Base-by-base conservation (phyloP, 768 basidiomycete genomes). In the Suillus hirtellus region DNA sequence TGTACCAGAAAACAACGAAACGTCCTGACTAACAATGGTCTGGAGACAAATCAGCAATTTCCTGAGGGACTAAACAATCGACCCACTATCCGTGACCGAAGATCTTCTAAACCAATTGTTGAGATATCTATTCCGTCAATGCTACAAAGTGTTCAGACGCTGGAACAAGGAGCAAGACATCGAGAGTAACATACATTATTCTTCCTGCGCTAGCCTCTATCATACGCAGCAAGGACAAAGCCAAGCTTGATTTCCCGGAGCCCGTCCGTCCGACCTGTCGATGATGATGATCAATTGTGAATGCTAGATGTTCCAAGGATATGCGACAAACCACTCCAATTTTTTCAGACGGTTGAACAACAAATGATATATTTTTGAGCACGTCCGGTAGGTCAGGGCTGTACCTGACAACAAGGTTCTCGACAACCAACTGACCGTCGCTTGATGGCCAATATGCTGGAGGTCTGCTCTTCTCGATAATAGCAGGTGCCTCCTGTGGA, bases 381-480 rank as follows among this genome's bases (percentile, higher is more conserved):
- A 86, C 89, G 7, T 84, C 74, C 0, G 87, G 86, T 0, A 90
- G 76, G 65, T 84, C 82, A 1, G 85, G 80, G 11, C 85, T 86
- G 75, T 93, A 93, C 64, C 75, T 78, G 11, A 92, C 81, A 4
- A 81, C 80, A 31, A 92, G 74, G 47, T 86, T 74, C 54, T 90
- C 82, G 15, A 90, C 82, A 0, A 79, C 72, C 19, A 92, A 72
- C 40, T 83, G 79, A 35, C 89, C 88, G 44, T 78, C 78, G 54
- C 76, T 84, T 1, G 85, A 86, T 4, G 89, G 89, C 89, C 89
- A 90, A 65, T 86, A 86, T 2, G 88, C 89, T 1, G 89, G 89
- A n/a, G 89, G 87, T 55, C 85, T 80, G 59, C 69, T 78, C 43
- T 80, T 78, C 34, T 84, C 77, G 59, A 87, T 80, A 50, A 86